Percentiles rank a stretch among this genome's conserved stretches.
phyloP scores from a whole-genome alignment of 306 rosid genomes.

The Rosa chinensis region DNA sequence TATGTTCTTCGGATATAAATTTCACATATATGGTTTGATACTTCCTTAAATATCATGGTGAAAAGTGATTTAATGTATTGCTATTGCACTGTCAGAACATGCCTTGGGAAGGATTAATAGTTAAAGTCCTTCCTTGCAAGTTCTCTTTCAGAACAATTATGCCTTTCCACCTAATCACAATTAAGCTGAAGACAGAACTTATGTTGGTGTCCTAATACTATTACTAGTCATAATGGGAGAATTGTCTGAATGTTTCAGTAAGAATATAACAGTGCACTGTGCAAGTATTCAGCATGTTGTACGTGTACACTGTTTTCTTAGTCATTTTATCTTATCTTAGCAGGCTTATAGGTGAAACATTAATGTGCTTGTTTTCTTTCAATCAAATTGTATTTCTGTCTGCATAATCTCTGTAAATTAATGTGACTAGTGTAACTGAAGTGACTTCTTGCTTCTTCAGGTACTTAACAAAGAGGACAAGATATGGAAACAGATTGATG shows the following conservation, averaged over 20 bases:
- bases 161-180: background rate
- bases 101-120: background rate
- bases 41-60: background rate
- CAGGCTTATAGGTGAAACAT: background rate
- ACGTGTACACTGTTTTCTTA: background rate
- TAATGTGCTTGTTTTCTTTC: background rate
- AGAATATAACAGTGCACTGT: background rate
- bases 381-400: no score
- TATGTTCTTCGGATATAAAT: background rate
- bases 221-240: background rate
- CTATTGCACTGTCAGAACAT: background rate
- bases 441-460: constrained; percentile 32
- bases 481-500: constrained; percentile 52
- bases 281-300: background rate
- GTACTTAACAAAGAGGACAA: constrained; percentile 35
- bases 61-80: background rate
- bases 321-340: background rate
- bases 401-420: background rate
- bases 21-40: background rate
- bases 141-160: background rate
- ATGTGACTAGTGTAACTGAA: background rate
- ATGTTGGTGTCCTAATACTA: background rate
- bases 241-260: background rate
- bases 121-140: background rate
- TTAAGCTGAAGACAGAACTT: background rate